A percentile compares a stretch with the other conserved stretches of the same genome.
phyloP scores from a whole-genome alignment of 2,329 filamentous ascomycete species.

The Penicillium sp. region DNA sequence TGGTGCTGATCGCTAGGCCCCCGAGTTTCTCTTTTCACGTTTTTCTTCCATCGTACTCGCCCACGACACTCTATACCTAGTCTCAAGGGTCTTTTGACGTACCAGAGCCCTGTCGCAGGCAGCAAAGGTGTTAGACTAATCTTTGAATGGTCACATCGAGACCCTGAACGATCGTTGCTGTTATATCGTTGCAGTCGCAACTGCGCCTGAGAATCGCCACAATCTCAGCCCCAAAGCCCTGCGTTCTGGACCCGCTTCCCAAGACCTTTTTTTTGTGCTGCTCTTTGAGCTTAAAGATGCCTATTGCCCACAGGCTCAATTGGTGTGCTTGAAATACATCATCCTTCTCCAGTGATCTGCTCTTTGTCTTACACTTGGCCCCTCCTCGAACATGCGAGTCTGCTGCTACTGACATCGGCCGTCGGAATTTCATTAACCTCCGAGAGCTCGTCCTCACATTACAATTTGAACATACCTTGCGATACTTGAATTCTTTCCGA shows the following conservation, averaged over 20 bases:
- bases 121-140: slow-evolving; percentile 1
- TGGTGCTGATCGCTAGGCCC: slow-evolving; percentile 11
- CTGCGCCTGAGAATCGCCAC: slow-evolving; percentile 9
- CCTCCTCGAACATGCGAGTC: not conserved
- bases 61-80: not conserved
- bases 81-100: not conserved
- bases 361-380: not conserved
- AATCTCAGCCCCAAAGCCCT: slow-evolving; percentile 10
- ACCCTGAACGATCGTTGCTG: not conserved
- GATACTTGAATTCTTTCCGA: not conserved
- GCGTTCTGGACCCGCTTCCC: not conserved
- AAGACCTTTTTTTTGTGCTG: not conserved
- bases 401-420: slow-evolving; percentile 1
- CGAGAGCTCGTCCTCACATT: not conserved
- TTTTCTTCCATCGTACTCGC: not conserved
- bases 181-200: not conserved
- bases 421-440: not conserved
- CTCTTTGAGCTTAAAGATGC: slow-evolving; percentile 20
- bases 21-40: slow-evolving; percentile 5
- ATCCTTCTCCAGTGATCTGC: slow-evolving; percentile 1
- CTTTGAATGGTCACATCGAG: not conserved
- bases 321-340: slow-evolving; percentile 5
- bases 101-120: not conserved
- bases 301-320: slow-evolving; percentile 9
- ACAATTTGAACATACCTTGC: not conserved